Base-by-base conservation (phyloP, 257 asterid species). In the Mentha longifolia region DNA sequence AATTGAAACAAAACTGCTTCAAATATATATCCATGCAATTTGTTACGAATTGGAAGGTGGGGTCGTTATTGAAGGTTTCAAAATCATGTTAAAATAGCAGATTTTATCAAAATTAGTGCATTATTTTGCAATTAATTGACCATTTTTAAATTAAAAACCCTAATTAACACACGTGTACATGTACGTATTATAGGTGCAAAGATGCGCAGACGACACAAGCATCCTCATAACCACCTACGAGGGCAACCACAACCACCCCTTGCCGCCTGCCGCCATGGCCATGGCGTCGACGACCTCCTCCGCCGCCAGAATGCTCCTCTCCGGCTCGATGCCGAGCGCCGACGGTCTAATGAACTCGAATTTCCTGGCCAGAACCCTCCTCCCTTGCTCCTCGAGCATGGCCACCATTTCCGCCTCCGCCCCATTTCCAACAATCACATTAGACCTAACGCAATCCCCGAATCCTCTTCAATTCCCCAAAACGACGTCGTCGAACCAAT, bases 241-340 rank as follows among this genome's bases (percentile, higher is more conserved):
- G 76, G 98, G 98, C 33, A 91, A 82, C 46, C 99, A 94, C 88
- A 91, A 86, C 78, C 99, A 94, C 78, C 95, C 96, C 2, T 74
- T 94, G 67, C 99, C 99, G 1, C 98, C 98, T 14, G 95, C 99
- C 28, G 99, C 99, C 46, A 86, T 91, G 92, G 96, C 92, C 6
- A 94, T 94, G 99, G 98, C 96, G 41, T 83, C 97, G 2, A 84
- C 99, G 0, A 94, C 99, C n/a, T 88, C 99, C 11, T 84, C 99
- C 3, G 99, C 99, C 0, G 99, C 97, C 6, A 76, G 75, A 73
- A 89, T 89, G 97, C 84, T 91, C 20, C 95, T 94, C 17, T 94
- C 99, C 0, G 99, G 97, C 1, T 89, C 99, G 9, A 94, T 88
- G 95, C 89, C 97, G 3, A 91, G 97, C 65, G 85, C 92, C 0